Base-by-base conservation (phyloP, 345 rosid genomes). In the Arabidopsis arenosa region DNA sequence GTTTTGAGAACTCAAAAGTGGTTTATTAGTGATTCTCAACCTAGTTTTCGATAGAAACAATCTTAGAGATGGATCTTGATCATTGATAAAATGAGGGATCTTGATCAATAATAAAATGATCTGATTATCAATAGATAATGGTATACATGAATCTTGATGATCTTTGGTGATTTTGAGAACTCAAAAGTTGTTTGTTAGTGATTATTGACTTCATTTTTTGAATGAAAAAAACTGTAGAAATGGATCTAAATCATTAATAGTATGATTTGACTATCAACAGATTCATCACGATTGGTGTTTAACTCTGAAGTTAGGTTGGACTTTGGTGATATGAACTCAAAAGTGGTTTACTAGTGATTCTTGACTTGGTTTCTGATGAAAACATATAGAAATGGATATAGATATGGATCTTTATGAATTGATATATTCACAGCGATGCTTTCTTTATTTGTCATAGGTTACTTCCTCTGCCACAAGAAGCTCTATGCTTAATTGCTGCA, bases 381-480 rank as follows among this genome's bases (percentile, higher is more conserved):
- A 21, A 52, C 47, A 39, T 39, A 1, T 9, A 18, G 45, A 36
- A 11, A 18, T 60, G 15, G 35, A 21, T 60, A 28, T 37, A 5
- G 9, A 10, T 35, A 48, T 35, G 44, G 6, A 30, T 43, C 7
- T 26, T 8, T 65, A 18, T 13, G 61, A 13, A 21, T 36, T 18
- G 5, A 28, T 17, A 4, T 4, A 32, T 49, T 49, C 10, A 75
- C 18, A 0, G 0, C 15, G 7, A 28, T 49, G 18, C 41, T 11
- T 9, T 56, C 8, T 18, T 26, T 37, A 26, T 36, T n/a, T 23
- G 63, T 51, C 44, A 47, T 85, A 94, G 96, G 72, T 82, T 82
- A 72, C 76, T 92, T 76, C 85, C 91, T 8, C 67, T 92, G 76
- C 93, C 97, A 23, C 89, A 92, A 65, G 96, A 83, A 85, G 88